Evolutionary conservation across 2,329 filamentous ascomycete species (phyloP), one percentile per base, ranked within the genome.

Genomic region (Cryphonectria naterciae): DNA sequence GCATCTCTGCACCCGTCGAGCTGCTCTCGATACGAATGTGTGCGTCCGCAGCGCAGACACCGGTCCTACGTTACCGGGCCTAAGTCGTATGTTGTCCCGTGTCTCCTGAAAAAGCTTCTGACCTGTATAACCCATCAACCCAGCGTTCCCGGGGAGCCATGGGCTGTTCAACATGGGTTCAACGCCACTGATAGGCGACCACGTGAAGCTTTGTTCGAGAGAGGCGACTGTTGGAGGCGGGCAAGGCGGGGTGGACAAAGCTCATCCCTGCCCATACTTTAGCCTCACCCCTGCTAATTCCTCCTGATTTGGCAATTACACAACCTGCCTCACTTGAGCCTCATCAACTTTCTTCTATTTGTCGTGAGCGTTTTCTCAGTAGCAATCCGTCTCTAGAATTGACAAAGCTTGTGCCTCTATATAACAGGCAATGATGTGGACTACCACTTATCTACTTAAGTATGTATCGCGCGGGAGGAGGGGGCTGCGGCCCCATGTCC

Each of bases 101-200:
- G 32, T 67, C 35, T 67, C 25, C n/a, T 67, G 52, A 67, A 32
- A 52, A 52, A 52, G 22, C 15, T 56, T 39, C 25, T 32, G 32
- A 22, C 32, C 7, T 25, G 39, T 25, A 11, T 35, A 5, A 19
- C 46, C 11, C 46, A 39, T 39, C 49, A 5, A 19, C 46, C 11
- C 46, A 39, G n/a, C 32, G 8, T 61, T n/a, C 13, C 32, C 19
- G 32, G 15, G 28, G 54, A 17, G 54, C 28, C 52, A 32, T 22
- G 13, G 7, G 2, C 22, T 11, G 35, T 8, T 10, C 22, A 19
- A 43, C 17, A 58, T 54, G 37, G 64, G 46, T 22, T 67, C 35
- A 67, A 67, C 65, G 65, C 65, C 65, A 67, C 65, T 37, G 65
- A 58, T 58, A 25, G 65, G 65, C 65, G 65, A 25, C 65, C 65